Conservation (phyloP, 345 rosid species). For the Zanthoxylum bungeanum region DNA sequence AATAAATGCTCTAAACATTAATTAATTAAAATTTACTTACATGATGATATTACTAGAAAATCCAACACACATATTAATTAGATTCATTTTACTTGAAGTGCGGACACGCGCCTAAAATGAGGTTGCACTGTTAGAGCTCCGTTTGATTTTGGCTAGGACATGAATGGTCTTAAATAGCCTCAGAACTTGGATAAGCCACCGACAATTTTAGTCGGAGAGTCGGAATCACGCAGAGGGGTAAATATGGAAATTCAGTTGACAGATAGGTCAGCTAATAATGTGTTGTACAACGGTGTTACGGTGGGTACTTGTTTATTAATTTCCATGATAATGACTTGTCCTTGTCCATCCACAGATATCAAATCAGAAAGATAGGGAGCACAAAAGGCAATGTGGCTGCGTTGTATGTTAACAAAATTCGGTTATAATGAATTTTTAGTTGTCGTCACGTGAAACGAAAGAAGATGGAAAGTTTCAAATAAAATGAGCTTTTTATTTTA, state of each 20-base stretch:
- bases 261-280: background rate
- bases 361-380: background rate
- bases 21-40: background rate
- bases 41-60: too few relatives aligned
- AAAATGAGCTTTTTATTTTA: too few relatives aligned
- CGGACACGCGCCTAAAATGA: slow-evolving; percentile 5
- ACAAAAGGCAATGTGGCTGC: background rate
- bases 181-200: background rate
- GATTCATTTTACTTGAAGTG: background rate
- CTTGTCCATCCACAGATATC: background rate
- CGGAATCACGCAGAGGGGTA: background rate
- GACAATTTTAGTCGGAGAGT: slow-evolving; percentile 15
- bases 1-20: too few relatives aligned
- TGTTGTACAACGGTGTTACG: background rate
- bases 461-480: background rate
- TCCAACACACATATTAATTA: too few relatives aligned
- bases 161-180: slow-evolving; percentile 19
- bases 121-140: background rate
- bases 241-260: slow-evolving; percentile 6
- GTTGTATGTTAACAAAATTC: background rate
- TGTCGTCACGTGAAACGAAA: slow-evolving; percentile 7
- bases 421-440: background rate
- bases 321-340: background rate
- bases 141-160: too few relatives aligned
- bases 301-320: background rate